Evolutionary conservation across 768 basidiomycete genomes (phyloP), one percentile per base, ranked within the genome.

Genomic region (Amanita thiersii): DNA sequence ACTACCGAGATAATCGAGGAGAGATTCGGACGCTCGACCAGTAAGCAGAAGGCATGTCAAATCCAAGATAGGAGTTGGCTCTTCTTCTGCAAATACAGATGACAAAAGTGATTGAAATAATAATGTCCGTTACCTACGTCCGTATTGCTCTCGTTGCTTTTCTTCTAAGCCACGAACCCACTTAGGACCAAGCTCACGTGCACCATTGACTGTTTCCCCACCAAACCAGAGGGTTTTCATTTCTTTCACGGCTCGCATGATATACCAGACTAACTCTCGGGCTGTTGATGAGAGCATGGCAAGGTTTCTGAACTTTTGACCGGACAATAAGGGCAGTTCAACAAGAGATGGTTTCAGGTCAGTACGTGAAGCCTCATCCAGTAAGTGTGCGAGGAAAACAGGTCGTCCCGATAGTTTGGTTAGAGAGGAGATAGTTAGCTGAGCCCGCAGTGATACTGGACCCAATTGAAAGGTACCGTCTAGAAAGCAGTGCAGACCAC

Each of bases 401-500:
- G 75, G 69, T 12, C 52, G 55, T 34, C 52, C 54, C 17, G 67
- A 64, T 46, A 73, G 64, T 51, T 80, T 81, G 57, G 63, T 57
- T 15, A 81, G 47, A 12, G 68, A 69, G 6, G 47, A 25, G 24
- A 69, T 52, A 14, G 56, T 49, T 19, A 52, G 28, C 40, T 57
- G 48, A 31, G 52, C 28, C 23, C 64, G 70, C 18, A 75, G 47
- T 19, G 52, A 54, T 23, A 82, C 57, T 15, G 63, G 56, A 18
- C 87, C 87, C 26, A 90, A 63, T 23, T 76, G 73, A 59, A 81
- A 90, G 47, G 72, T 75, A 11, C 87, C 88, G 52, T 90, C 86
- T 35, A 89, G 64, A 61, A 79, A 89, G 47, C 62, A 72, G 56
- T 79, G 72, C 28, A 87, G 55, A 43, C 57, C 57, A 4, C 87